Percentiles rank a stretch among this genome's conserved stretches.
These are phyloP conservation scores for Macrophomina tecta DNA, from an alignment of 2,329 filamentous ascomycete genomes.

Conservation along the genomic window DNA sequence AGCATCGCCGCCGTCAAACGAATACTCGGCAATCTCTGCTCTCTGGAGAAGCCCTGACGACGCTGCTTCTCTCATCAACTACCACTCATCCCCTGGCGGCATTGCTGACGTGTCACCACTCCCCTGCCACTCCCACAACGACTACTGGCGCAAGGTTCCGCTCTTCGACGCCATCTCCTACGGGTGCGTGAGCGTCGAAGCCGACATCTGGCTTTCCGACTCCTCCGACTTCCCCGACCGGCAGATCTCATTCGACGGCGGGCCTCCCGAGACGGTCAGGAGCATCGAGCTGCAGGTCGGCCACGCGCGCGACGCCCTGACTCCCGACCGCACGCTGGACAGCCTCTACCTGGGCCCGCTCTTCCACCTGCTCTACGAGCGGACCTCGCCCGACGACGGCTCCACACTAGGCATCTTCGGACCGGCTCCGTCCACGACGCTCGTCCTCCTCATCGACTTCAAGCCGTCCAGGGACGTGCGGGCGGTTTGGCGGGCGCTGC, in stretches of 20 bases:
- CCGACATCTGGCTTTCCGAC: constrained; percentile 37
- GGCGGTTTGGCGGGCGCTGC: constrained; percentile 14
- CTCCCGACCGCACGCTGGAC: constrained; percentile 34
- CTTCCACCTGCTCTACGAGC: constrained; percentile 9
- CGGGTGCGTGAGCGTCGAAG: constrained; percentile 45
- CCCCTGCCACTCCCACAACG: constrained; percentile 34
- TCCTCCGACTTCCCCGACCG: background rate
- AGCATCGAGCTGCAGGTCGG: constrained; percentile 38
- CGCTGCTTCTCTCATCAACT: background rate
- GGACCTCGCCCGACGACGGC: background rate
- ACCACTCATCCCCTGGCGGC: constrained; percentile 35
- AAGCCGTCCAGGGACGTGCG: background rate
- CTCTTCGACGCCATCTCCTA: constrained; percentile 47
- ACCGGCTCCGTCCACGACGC: constrained; percentile 12
- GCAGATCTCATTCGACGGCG: no score
- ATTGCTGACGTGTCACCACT: constrained; percentile 46
- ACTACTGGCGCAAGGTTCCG: constrained; percentile 36
- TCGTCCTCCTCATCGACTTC: constrained; percentile 30
- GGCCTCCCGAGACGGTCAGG: constrained; percentile 27
- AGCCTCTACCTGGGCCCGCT: constrained; percentile 38
- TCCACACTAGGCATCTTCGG: constrained; percentile 23
- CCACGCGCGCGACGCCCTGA: constrained; percentile 36
- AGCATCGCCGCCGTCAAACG: background rate
- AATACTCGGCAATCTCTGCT: background rate
- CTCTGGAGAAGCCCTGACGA: background rate